A percentile compares a stretch with the other conserved stretches of the same genome.
Evolutionary conservation across 169 alveolate species (phyloP).

Genomic region (Eimeria acervulina): DNA sequence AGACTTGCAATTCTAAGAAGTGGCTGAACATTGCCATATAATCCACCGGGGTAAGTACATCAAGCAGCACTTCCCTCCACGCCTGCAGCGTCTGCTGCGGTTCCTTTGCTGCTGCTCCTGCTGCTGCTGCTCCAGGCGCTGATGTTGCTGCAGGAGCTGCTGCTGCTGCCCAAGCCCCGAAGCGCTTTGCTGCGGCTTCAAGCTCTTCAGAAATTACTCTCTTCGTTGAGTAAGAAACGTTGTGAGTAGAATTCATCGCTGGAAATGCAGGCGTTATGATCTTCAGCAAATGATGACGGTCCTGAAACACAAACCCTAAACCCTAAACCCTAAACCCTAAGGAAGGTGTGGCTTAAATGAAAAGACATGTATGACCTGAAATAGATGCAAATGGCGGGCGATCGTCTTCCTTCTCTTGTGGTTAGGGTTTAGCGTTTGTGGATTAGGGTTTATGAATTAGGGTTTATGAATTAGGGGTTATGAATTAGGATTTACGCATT

Average conservation of each 20-base stretch:
- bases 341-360: too few species aligned
- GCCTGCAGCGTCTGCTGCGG: not conserved
- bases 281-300: slow-evolving; percentile 96
- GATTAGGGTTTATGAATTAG: too few species aligned
- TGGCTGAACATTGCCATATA: slow-evolving; percentile 38
- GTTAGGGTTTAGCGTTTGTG: not conserved
- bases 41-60: slow-evolving; percentile 38
- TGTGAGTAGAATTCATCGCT: slow-evolving; percentile 96
- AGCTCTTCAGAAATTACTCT: slow-evolving; percentile 96
- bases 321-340: slow-evolving; percentile 38
- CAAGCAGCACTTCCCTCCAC: slow-evolving; percentile 74
- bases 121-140: slow-evolving; percentile 32
- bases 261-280: slow-evolving; percentile 99
- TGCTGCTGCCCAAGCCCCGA: slow-evolving; percentile 83
- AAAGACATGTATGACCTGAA: not conserved
- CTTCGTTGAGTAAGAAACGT: slow-evolving; percentile 96
- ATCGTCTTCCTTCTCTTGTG: not conserved
- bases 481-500: not conserved
- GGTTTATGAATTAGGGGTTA: not conserved
- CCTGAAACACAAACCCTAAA: slow-evolving; percentile 83
- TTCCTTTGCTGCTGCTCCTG: not conserved
- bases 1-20: slow-evolving; percentile 62
- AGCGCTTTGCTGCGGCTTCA: slow-evolving; percentile 88
- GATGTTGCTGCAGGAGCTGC: not conserved
- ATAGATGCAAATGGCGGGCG: too few species aligned